Evolutionary conservation across 371 early-diverging fungal genomes (phyloP), one percentile per base, ranked within the genome.

Genomic region (Entomophthora muscae): DNA sequence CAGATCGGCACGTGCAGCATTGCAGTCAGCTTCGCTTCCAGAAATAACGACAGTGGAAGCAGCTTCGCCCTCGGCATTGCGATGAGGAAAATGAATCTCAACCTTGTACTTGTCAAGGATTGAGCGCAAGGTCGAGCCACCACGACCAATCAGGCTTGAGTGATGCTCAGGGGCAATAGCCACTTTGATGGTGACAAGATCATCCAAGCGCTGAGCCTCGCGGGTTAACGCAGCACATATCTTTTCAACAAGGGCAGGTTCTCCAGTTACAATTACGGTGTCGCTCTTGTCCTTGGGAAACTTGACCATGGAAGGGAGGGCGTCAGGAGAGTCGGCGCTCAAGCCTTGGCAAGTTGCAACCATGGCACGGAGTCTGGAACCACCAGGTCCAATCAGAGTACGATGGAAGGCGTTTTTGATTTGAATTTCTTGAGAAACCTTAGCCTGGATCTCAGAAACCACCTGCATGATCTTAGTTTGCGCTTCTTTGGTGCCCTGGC

Each of bases 381-480:
- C 91, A 53, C 77, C 78, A 12, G 85, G 72, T 1, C 92, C 92
- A 63, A 90, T 92, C 67, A 92, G 72, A 66, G 74, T 73, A 61
- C 82, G 80, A 74, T 92, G 92, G 65, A 87, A 71, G 63, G 74
- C 75, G 56, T 68, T 68, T 24, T 83, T 80, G 52, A 92, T 78
- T 1, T 60, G 29, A 5, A 91, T 64, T 12, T 67, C 66, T n/a
- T 71, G 70, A 33, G 75, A 78, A 5, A 69, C 71, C 63, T 74
- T 77, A 0, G 74, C 61, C 66, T 76, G 73, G 60, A 77, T 80
- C 57, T 79, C 82, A 29, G 67, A 66, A 1, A 80, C 71, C 32
- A 83, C 77, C 52, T 67, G 72, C 64, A 75, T 66, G 63, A 85
- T 77, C 5, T 63, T 65, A 24, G 75, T 71, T 61, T 76, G 75